Percentiles rank a stretch among this genome's conserved stretches.
Conservation (phyloP, 768 basidiomycete species). For the Leucocoprinus birnbaumii region DNA sequence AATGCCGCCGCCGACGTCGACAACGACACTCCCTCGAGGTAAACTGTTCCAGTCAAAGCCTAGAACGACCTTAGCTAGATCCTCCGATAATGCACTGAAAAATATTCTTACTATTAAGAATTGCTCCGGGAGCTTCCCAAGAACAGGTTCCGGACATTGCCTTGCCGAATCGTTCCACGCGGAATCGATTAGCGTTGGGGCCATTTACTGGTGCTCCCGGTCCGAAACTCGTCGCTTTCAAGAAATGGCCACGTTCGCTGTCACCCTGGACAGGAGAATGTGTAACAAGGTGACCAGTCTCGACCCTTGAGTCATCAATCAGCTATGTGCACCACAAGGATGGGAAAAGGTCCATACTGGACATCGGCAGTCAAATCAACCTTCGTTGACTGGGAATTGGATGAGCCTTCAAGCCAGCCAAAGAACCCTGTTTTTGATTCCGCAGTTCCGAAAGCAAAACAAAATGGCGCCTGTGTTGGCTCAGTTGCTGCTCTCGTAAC, state of each 20-base stretch:
- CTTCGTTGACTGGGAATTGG: constrained; percentile 11
- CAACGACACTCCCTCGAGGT: constrained; percentile 45
- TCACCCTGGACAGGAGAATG: background rate
- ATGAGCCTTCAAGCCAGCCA: constrained; percentile 69
- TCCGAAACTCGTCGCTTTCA: background rate
- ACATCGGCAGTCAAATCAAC: background rate
- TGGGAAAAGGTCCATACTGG: constrained; percentile 11
- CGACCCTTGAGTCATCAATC: background rate
- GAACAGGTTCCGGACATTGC: constrained; percentile 73
- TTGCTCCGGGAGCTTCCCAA: constrained; percentile 66
- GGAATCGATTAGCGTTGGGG: constrained; percentile 41
- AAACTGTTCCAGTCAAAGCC: constrained; percentile 60
- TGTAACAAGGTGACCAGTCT: background rate
- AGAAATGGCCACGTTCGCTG: background rate
- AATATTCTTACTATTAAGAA: constrained; percentile 43
- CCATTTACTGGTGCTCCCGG: background rate
- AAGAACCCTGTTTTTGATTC: constrained; percentile 49
- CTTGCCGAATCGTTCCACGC: constrained; percentile 68
- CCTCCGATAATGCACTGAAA: background rate
- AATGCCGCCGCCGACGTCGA: constrained; percentile 73
- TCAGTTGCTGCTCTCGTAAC: constrained; percentile 32
- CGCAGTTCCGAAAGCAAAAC: constrained; percentile 57
- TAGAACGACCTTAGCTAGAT: constrained; percentile 23
- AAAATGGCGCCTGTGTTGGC: constrained; percentile 64
- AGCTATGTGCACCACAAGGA: background rate